Evolutionary conservation across 2,329 filamentous ascomycete genomes (phyloP).

Genomic region (Coniella lustricola): DNA sequence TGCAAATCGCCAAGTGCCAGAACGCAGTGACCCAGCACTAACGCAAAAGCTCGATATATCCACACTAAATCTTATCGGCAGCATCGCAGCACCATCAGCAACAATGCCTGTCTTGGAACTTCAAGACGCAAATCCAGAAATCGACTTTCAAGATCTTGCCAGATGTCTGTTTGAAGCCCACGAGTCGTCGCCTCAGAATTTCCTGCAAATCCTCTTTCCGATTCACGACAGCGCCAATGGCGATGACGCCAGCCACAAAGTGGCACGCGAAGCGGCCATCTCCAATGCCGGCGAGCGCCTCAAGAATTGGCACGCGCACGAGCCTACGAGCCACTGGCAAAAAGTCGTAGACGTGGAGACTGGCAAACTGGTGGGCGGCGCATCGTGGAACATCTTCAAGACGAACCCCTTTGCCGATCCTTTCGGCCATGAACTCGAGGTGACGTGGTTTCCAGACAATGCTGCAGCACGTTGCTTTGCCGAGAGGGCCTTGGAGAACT

Average conservation of each 20-base stretch:
- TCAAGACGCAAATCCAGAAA: too few relatives aligned
- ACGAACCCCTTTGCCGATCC: conserved; percentile 23
- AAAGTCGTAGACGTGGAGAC: conserved; percentile 26
- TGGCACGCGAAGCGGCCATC: conserved; percentile 11
- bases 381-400: conserved; percentile 24
- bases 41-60: too few relatives aligned
- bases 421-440: conserved; percentile 9
- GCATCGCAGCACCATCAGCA: too few relatives aligned
- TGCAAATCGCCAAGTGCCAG: too few relatives aligned
- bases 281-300: conserved; percentile 18
- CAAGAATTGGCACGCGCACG: conserved; percentile 20
- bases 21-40: too few relatives aligned
- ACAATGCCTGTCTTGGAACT: too few relatives aligned
- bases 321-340: conserved; percentile 24
- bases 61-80: too few relatives aligned
- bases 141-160: conserved; percentile 8
- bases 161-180: conserved; percentile 22
- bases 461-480: conserved; percentile 17
- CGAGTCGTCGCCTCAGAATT: conserved; percentile 21
- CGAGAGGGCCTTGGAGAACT: conserved; percentile 17
- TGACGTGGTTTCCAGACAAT: conserved; percentile 28
- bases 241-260: conserved; percentile 11
- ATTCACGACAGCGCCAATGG: conserved; percentile 19
- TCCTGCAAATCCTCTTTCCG: conserved; percentile 24
- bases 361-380: conserved; percentile 22